These are phyloP conservation scores for Fusarium irregulare DNA, from an alignment of 2,329 filamentous ascomycete genomes.

Conservation along the genomic window DNA sequence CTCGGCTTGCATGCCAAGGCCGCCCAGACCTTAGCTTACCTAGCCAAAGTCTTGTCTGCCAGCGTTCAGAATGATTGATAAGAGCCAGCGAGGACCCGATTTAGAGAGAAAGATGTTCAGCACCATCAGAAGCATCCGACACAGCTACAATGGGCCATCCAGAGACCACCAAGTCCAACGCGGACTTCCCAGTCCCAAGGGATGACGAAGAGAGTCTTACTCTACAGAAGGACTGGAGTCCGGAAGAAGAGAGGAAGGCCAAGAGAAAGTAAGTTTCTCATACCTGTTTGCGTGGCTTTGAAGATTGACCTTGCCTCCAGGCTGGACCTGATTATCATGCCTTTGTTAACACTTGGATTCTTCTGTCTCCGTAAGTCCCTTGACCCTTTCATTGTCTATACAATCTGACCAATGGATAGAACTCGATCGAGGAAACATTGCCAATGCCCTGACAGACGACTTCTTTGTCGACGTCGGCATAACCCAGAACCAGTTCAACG, in stretches of 20 bases:
- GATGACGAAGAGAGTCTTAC: conserved; percentile 50
- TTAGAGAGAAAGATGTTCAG: not conserved
- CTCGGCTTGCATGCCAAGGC: conserved; percentile 35
- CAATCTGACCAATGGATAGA: not conserved
- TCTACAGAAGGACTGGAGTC: conserved; percentile 49
- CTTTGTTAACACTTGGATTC: conserved; percentile 55
- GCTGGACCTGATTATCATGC: conserved; percentile 57
- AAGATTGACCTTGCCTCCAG: conserved; percentile 34
- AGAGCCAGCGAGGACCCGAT: not conserved
- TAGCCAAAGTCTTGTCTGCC: conserved; percentile 8
- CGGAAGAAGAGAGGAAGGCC: conserved; percentile 52
- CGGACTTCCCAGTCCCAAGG: conserved; percentile 22
- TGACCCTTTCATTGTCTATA: not conserved
- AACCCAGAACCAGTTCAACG: conserved; percentile 63
- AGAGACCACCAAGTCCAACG: conserved; percentile 21
- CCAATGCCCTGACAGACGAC: conserved; percentile 61
- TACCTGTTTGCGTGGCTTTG: fast-evolving
- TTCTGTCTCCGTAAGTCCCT: conserved; percentile 54
- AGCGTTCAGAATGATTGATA: conserved; percentile 15
- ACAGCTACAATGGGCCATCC: conserved; percentile 31
- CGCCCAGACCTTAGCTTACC: conserved; percentile 9
- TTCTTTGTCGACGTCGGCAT: conserved; percentile 63
- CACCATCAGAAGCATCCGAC: not conserved
- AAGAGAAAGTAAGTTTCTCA: conserved; percentile 53
- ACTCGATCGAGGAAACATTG: conserved; percentile 57